phyloP scores from a whole-genome alignment of 495 filamentous ascomycete genomes.

The Talaromyces trachyspermus region DNA sequence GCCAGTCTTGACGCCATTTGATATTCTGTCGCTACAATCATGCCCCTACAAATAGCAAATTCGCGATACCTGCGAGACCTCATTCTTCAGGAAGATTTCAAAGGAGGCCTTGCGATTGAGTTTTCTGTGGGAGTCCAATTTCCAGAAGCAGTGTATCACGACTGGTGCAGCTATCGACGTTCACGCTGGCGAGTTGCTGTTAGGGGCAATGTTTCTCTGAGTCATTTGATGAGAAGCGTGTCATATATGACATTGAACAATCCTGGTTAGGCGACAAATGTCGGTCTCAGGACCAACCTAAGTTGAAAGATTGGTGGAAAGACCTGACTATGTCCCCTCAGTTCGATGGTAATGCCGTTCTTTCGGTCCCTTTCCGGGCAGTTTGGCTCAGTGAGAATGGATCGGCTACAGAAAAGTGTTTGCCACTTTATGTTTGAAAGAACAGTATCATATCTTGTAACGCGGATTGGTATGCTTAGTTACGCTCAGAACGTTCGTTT shows the following conservation, averaged over 20 bases:
- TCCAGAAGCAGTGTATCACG: background rate
- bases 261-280: background rate
- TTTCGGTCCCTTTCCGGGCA: background rate
- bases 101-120: no score
- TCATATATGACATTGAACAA: background rate
- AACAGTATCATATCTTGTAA: background rate
- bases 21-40: background rate
- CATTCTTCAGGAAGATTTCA: no score
- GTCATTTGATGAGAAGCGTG: conserved; percentile 1
- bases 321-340: background rate
- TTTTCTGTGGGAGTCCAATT: background rate
- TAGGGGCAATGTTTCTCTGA: conserved; percentile 2
- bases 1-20: background rate
- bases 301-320: background rate
- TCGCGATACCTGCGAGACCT: background rate
- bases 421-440: background rate
- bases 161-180: background rate
- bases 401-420: background rate
- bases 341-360: background rate
- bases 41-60: background rate
- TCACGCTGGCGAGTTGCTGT: conserved; percentile 1
- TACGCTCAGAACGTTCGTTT: no score
- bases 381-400: background rate
- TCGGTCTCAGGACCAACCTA: background rate
- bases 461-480: no score